Evolutionary conservation across 1,284 basidiomycete species (phyloP).

Genomic region (Melampsora larici-populina): DNA sequence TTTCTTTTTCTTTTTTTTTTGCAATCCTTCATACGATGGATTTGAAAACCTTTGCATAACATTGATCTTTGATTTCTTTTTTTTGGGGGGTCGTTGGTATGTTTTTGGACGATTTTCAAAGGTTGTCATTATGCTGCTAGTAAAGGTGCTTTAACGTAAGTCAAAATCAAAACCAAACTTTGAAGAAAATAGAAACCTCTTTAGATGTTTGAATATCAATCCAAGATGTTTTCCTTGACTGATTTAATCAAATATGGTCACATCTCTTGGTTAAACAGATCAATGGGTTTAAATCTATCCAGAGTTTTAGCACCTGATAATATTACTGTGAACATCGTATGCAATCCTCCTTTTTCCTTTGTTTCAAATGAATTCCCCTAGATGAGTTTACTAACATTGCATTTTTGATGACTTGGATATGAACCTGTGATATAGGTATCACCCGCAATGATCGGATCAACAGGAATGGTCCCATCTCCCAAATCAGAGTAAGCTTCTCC

Average conservation of each 20-base stretch:
- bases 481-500: background rate
- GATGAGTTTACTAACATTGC: background rate
- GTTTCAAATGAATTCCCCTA: background rate
- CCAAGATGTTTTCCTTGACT: too few species aligned
- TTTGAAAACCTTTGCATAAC: too few species aligned
- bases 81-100: background rate
- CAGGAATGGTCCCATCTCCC: conserved; percentile 10
- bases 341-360: background rate
- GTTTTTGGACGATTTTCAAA: background rate
- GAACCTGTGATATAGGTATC: background rate
- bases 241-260: background rate
- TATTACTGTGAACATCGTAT: conserved; percentile 12
- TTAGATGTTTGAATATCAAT: too few species aligned
- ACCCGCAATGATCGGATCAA: conserved; percentile 12
- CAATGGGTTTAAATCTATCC: conserved; percentile 21
- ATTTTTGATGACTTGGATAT: background rate
- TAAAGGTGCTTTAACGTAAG: conserved; percentile 11
- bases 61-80: too few species aligned
- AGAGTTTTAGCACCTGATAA: conserved; percentile 14
- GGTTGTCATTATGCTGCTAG: conserved; percentile 26
- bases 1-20: background rate
- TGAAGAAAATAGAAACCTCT: too few species aligned
- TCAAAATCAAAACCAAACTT: background rate
- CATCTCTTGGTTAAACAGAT: background rate
- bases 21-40: too few species aligned